Conservation (phyloP, 2,329 filamentous ascomycete species). For the Geosmithia flava region DNA sequence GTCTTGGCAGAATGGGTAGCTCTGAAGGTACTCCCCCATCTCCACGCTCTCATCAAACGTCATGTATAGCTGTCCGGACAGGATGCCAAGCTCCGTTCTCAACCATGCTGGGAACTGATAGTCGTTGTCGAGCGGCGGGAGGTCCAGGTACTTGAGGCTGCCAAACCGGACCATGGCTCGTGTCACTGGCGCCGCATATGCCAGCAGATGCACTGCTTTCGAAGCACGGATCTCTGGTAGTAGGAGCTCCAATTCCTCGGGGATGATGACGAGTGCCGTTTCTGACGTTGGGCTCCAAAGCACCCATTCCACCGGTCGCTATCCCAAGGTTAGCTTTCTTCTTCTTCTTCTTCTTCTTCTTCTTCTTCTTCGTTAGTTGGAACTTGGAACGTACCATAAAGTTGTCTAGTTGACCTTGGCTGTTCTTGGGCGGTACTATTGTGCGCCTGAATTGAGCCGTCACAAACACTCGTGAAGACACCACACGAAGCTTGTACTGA, state of each 20-base stretch:
- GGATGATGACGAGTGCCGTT: constrained; percentile 43
- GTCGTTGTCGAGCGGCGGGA: constrained; percentile 21
- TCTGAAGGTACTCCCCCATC: not conserved
- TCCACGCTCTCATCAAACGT: constrained; percentile 27
- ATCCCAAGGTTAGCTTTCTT: not conserved
- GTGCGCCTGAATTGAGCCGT: too few species aligned
- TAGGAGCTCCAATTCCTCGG: constrained; percentile 48
- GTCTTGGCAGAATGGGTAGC: not conserved
- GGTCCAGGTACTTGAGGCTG: constrained; percentile 33
- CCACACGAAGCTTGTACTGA: too few species aligned
- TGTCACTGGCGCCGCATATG: constrained; percentile 49
- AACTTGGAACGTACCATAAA: too few species aligned
- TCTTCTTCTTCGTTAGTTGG: not conserved
- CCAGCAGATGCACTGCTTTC: constrained; percentile 29
- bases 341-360: not conserved
- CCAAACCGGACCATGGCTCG: constrained; percentile 49
- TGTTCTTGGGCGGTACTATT: too few species aligned
- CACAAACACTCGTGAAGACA: too few species aligned
- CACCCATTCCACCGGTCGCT: constrained; percentile 47
- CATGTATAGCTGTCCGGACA: constrained; percentile 50
- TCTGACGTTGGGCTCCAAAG: constrained; percentile 36
- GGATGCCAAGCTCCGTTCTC: constrained; percentile 43
- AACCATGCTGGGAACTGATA: constrained; percentile 36
- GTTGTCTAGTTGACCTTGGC: too few species aligned
- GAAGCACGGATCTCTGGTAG: constrained; percentile 27